These are phyloP conservation scores for Schizosaccharomyces versatilis DNA, from an alignment of 1,139 yeast species.

Conservation along the genomic window DNA sequence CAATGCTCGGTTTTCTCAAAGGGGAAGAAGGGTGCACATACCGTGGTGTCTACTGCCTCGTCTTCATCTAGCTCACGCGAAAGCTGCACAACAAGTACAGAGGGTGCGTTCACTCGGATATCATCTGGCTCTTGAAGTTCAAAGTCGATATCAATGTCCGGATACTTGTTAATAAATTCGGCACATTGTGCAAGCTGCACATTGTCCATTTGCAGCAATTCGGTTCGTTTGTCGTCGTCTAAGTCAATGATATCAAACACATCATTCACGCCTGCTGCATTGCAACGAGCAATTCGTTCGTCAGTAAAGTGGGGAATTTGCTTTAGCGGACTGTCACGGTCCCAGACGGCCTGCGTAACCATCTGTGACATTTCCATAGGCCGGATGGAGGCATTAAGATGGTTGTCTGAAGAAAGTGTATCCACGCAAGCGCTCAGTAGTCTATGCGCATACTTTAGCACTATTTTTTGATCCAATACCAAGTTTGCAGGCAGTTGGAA, in stretches of 20 bases:
- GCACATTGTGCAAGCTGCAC: slow-evolving; percentile 44
- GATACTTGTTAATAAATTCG: slow-evolving; percentile 69
- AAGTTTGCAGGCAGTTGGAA: slow-evolving; percentile 38
- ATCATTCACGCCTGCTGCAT: slow-evolving; percentile 33
- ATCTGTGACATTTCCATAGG: slow-evolving; percentile 82
- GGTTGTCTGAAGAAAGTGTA: slow-evolving; percentile 58
- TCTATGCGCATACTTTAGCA: slow-evolving; percentile 29
- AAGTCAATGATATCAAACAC: slow-evolving; percentile 71
- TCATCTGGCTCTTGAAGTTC: slow-evolving; percentile 24
- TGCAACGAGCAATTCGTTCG: slow-evolving; percentile 37
- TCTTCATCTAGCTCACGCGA: slow-evolving; percentile 25
- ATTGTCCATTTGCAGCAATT: slow-evolving; percentile 32
- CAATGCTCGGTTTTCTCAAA: slow-evolving; percentile 37
- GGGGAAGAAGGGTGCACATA: slow-evolving; percentile 32
- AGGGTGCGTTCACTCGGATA: slow-evolving; percentile 26
- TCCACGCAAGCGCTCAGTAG: slow-evolving; percentile 53
- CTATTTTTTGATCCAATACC: slow-evolving; percentile 30
- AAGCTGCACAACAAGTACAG: slow-evolving; percentile 30
- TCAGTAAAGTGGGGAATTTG: slow-evolving; percentile 56
- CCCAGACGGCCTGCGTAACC: slow-evolving; percentile 78
- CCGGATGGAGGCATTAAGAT: slow-evolving; percentile 40
- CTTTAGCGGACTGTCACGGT: slow-evolving; percentile 49
- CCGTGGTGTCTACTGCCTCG: slow-evolving; percentile 12
- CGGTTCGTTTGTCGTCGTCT: slow-evolving; percentile 51
- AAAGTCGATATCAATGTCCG: slow-evolving; percentile 55